phyloP scores from a whole-genome alignment of 2,329 filamentous ascomycete genomes.

The Colletotrichum filicis region DNA sequence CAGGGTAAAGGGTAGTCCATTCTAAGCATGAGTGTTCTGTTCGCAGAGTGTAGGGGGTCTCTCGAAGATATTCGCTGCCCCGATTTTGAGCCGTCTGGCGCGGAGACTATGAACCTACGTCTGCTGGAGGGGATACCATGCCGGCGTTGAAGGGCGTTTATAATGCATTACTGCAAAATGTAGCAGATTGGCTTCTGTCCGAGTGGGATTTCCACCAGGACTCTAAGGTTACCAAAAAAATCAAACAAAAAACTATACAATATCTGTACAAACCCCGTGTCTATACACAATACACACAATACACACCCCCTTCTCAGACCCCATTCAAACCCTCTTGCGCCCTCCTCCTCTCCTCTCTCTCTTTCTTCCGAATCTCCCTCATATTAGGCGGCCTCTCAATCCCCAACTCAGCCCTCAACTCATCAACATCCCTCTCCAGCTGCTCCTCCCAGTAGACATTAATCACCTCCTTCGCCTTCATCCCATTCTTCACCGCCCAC shows the following conservation, averaged over 20 bases:
- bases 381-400: constrained; percentile 92
- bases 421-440: constrained; percentile 83
- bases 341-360: constrained; percentile 75
- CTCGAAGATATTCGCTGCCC: not conserved
- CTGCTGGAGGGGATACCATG: not conserved
- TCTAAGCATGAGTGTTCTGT: not conserved
- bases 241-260: constrained; percentile 15
- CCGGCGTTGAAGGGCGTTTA: constrained; percentile 30
- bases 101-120: not conserved
- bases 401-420: constrained; percentile 77
- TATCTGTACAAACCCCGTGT: constrained; percentile 8
- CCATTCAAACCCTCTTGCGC: constrained; percentile 60
- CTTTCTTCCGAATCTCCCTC: constrained; percentile 77
- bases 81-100: not conserved
- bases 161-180: constrained; percentile 24
- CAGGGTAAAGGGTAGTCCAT: too few relatives aligned
- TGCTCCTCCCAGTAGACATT: constrained; percentile 99
- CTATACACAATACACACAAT: not conserved
- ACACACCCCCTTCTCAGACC: not conserved
- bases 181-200: constrained; percentile 23
- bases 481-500: constrained; percentile 89
- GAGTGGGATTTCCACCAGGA: constrained; percentile 1
- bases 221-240: not conserved
- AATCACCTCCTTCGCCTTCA: constrained; percentile 81
- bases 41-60: not conserved